These are phyloP conservation scores for Lichtheimia hyalospora DNA, from an alignment of 371 early-diverging fungal genomes.

Conservation along the genomic window DNA sequence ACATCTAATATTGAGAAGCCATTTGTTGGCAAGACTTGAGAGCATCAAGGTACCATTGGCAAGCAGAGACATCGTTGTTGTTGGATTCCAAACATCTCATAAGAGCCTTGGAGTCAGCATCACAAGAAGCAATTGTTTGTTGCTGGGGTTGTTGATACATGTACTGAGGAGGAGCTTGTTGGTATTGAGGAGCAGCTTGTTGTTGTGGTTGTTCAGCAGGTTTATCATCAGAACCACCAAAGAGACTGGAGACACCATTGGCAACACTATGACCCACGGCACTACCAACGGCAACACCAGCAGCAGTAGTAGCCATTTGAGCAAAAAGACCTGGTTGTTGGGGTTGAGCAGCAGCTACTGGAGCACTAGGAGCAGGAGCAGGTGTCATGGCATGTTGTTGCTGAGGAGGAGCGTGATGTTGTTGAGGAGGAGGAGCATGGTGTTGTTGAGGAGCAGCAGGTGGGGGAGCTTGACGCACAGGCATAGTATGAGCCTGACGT, in stretches of 20 bases:
- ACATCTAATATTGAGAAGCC: conserved; percentile 46
- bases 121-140: conserved; percentile 59
- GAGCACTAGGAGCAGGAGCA: conserved; percentile 56
- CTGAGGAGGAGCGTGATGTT: conserved; percentile 6
- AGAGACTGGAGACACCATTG: conserved; percentile 70
- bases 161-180: conserved; percentile 31
- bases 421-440: conserved; percentile 40
- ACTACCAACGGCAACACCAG: conserved; percentile 90
- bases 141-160: conserved; percentile 47
- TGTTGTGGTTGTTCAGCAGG: conserved; percentile 22
- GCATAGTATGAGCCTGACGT: conserved; percentile 71
- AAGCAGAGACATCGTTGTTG: conserved; percentile 74
- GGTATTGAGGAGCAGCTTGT: conserved; percentile 11
- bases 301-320: conserved; percentile 86
- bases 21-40: conserved; percentile 85
- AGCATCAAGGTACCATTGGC: conserved; percentile 87
- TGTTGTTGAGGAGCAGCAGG: conserved; percentile 42
- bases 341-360: conserved; percentile 52
- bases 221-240: conserved; percentile 58
- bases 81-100: conserved; percentile 82
- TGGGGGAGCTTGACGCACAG: conserved; percentile 65
- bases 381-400: conserved; percentile 28
- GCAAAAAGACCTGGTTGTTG: conserved; percentile 68
- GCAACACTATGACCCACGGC: conserved; percentile 77
- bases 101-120: conserved; percentile 84